Conservation (phyloP, 2,329 filamentous ascomycete genomes). For the Monilinia polystroma region DNA sequence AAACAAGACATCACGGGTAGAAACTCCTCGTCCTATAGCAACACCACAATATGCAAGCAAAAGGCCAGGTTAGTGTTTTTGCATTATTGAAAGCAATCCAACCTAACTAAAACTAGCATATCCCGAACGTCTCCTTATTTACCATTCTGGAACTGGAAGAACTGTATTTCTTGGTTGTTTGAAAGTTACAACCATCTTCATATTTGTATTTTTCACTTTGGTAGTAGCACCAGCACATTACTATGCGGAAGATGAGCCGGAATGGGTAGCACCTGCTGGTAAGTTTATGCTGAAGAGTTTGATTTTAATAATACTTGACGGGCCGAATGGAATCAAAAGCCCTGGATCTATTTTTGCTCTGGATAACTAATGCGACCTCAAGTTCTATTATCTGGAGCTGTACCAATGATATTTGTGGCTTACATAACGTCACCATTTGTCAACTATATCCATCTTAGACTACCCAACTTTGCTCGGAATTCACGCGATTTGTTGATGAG, state of each 20-base stretch:
- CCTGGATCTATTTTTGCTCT: too few relatives aligned
- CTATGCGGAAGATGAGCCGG: conserved; percentile 32
- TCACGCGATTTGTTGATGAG: conserved; percentile 56
- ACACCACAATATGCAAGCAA: conserved; percentile 23
- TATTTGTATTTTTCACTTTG: conserved; percentile 64
- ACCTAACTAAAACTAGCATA: conserved; percentile 43
- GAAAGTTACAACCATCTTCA: conserved; percentile 69
- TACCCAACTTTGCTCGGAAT: conserved; percentile 63
- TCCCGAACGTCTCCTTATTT: conserved; percentile 65
- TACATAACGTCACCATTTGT: conserved; percentile 70
- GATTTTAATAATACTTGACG: not conserved
- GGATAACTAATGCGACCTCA: conserved; percentile 23
- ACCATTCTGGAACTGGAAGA: conserved; percentile 68
- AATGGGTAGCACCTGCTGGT: conserved; percentile 36
- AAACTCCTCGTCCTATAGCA: not conserved
- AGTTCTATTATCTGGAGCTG: conserved; percentile 60
- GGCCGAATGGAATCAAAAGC: not conserved
- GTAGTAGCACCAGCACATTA: conserved; percentile 53
- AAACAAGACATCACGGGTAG: not conserved
- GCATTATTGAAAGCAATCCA: not conserved
- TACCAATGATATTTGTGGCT: conserved; percentile 64
- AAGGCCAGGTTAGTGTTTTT: conserved; percentile 13
- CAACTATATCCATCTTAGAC: conserved; percentile 65
- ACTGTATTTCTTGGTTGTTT: conserved; percentile 68
- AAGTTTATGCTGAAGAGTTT: conserved; percentile 12